Base-by-base conservation (phyloP, 257 asterid genomes). In the Leonotis leonurus region DNA sequence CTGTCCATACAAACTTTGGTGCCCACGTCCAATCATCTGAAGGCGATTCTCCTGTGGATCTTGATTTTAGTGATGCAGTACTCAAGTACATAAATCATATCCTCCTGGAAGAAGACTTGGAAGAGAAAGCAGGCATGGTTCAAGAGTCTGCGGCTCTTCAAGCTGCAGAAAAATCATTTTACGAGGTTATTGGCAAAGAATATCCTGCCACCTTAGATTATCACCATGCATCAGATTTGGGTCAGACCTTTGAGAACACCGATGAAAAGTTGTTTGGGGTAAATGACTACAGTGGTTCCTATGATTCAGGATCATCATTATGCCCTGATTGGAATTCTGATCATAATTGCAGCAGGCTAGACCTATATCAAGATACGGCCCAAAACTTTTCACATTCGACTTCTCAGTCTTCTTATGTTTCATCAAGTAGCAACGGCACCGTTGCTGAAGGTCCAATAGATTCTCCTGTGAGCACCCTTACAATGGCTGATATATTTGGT, bases 51-150 rank as follows among this genome's bases (percentile, higher is more conserved):
- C 68, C 56, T 0, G 96, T 80, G 68, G 96, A 88, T 69, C 83
- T 57, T 29, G 96, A 88, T 67, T 85, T 88, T 68, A 81, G 81
- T 55, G 95, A 88, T 75, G 82, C 54, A 56, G 88, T 83, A 17
- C 86, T 88, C 18, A 80, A 75, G 68, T 88, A 85, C 25, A 85
- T 88, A 22, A 80, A 57, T 53, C 80, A 81, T 21, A 83, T 88
- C 58, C 88, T 88, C 50, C 77, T 85, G 88, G 96, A 88, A 70
- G 96, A 85, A 69, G 87, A 83, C 11, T 84, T 80, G 74, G 96
- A 85, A 71, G 95, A 85, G 21, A 85, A 83, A 62, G 52, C 75
- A 2, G 73, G 88, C 52, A 78, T 71, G 85, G 78, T 88, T 73
- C 92, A 78, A 55, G 90, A 81, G 52, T 81, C 92, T 35, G 83